Evolutionary conservation across 148 eudicot species (phyloP).

Genomic region (Camellia japonica): DNA sequence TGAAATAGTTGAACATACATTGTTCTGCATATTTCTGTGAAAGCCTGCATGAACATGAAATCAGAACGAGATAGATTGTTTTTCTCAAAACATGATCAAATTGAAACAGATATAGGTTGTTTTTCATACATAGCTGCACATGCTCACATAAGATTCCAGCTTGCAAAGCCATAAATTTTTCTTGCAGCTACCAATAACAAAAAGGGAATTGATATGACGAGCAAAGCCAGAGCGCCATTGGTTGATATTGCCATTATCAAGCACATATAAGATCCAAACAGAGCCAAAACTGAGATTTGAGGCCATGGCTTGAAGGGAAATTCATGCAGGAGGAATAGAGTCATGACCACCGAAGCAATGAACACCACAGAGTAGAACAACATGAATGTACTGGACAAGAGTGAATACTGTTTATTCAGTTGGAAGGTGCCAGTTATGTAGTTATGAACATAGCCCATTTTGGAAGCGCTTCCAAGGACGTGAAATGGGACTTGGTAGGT

Average conservation of each 20-base stretch:
- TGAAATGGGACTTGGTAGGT: neutral
- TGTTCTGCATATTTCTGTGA: too few species aligned
- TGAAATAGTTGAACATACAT: too few species aligned
- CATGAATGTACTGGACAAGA: neutral
- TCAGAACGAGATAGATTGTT: too few species aligned
- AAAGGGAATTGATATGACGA: neutral
- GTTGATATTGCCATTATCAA: constrained; percentile 4
- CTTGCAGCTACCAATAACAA: neutral
- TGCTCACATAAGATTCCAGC: neutral
- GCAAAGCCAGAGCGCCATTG: neutral
- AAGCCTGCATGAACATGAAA: too few species aligned
- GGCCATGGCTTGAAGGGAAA: constrained; percentile 16
- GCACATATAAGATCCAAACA: constrained; percentile 5
- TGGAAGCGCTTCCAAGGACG: neutral
- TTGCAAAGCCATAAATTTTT: neutral
- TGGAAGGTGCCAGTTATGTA: neutral
- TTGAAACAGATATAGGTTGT: too few species aligned
- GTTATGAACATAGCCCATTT: neutral
- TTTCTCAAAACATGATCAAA: too few species aligned
- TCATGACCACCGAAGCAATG: neutral
- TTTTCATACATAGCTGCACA: too few species aligned
- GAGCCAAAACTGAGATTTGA: neutral
- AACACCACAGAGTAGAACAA: neutral
- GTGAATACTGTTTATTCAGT: neutral
- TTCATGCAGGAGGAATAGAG: neutral